These are phyloP conservation scores for Ceratocystis variospora DNA, from an alignment of 2,329 filamentous ascomycete species.

Conservation along the genomic window DNA sequence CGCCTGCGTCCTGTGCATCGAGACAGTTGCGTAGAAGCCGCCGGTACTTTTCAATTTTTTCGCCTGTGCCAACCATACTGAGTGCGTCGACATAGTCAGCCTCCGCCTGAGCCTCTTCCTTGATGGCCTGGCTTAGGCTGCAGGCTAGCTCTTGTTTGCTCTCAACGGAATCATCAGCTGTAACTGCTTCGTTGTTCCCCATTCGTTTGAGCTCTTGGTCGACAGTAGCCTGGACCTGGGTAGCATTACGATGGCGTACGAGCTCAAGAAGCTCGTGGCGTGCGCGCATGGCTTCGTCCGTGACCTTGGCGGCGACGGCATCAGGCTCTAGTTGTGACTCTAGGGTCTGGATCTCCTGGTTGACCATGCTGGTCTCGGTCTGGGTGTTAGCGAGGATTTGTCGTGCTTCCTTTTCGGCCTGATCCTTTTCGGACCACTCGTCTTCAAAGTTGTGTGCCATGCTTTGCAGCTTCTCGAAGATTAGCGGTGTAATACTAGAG, in stretches of 20 bases:
- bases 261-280: conserved; percentile 38
- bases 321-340: conserved; percentile 42
- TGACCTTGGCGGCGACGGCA: conserved; percentile 37
- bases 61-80: conserved; percentile 54
- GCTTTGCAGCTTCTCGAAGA: conserved; percentile 59
- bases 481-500: conserved; percentile 52
- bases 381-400: conserved; percentile 53
- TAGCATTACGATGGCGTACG: conserved; percentile 39
- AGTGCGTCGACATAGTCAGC: conserved; percentile 55
- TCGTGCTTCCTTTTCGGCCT: conserved; percentile 52
- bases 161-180: conserved; percentile 29
- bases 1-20: conserved; percentile 51
- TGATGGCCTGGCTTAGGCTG: conserved; percentile 42
- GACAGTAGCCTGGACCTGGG: conserved; percentile 39
- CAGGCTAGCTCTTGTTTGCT: conserved; percentile 45
- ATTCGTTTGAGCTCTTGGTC: conserved; percentile 32
- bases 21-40: conserved; percentile 55
- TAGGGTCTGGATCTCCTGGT: conserved; percentile 45
- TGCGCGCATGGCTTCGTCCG: conserved; percentile 37
- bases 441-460: conserved; percentile 59
- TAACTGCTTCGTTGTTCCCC: conserved; percentile 32
- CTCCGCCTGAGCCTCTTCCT: conserved; percentile 49
- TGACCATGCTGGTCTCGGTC: conserved; percentile 48
- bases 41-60: conserved; percentile 61
- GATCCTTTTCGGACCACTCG: conserved; percentile 60